These are phyloP conservation scores for Naumovozyma dairenensis DNA, from an alignment of 805 yeast genomes.

Conservation along the genomic window DNA sequence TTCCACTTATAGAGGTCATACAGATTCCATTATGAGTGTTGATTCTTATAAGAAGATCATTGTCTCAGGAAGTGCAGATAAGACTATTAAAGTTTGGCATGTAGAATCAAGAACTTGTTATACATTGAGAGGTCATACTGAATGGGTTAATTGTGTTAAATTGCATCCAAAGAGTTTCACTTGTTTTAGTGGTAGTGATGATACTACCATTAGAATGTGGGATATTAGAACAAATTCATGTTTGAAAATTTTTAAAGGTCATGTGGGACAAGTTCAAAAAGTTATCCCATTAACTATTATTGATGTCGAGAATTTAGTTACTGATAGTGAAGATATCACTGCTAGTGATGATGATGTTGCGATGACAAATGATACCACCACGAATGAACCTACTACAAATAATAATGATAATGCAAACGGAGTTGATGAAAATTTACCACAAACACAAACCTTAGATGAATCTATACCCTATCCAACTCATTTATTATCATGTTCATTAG, in stretches of 20 bases:
- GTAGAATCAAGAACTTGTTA: constrained; percentile 87
- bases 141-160: constrained; percentile 85
- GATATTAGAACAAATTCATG: constrained; percentile 74
- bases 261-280: constrained; percentile 88
- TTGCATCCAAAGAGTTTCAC: constrained; percentile 72
- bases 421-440: constrained; percentile 6
- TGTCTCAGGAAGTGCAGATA: constrained; percentile 89
- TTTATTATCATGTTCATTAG: constrained; percentile 76
- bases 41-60: constrained; percentile 74
- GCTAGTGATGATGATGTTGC: constrained; percentile 8
- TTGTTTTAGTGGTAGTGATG: constrained; percentile 83
- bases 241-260: constrained; percentile 71
- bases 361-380: constrained; percentile 7
- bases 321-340: constrained; percentile 29
- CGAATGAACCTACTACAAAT: constrained; percentile 3
- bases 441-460: constrained; percentile 10
- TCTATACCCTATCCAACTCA: constrained; percentile 59
- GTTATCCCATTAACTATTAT: constrained; percentile 77
- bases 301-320: constrained; percentile 44
- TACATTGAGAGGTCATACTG: constrained; percentile 87
- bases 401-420: neutral
- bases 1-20: constrained; percentile 88
- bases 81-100: constrained; percentile 91
- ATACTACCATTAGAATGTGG: constrained; percentile 91
- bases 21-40: constrained; percentile 72